Conservation (phyloP, 495 filamentous ascomycete species). For the Schizothecium vesticola region DNA sequence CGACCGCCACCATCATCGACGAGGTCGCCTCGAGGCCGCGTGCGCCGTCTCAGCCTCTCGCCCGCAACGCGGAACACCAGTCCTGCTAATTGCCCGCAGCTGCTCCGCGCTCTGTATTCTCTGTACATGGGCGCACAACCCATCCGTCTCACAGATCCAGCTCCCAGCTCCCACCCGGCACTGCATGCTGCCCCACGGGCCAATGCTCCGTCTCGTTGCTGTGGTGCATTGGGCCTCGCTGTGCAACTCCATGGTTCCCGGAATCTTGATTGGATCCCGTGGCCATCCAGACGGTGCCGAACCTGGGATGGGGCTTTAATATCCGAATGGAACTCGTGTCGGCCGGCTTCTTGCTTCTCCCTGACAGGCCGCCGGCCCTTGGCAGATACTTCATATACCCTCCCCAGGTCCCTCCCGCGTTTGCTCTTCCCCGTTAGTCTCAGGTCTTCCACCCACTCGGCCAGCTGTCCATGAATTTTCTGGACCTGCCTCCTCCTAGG, state of each 20-base stretch:
- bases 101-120: not conserved
- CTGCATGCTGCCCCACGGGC: not conserved
- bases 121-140: not conserved
- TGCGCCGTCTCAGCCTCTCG: slow-evolving; percentile 8
- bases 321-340: not conserved
- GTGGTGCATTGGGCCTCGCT: not conserved
- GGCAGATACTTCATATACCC: not conserved
- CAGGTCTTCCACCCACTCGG: not conserved
- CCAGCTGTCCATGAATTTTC: not conserved
- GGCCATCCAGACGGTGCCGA: not conserved
- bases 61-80: not conserved
- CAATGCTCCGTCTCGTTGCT: not conserved
- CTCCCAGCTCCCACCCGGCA: not conserved
- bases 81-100: not conserved
- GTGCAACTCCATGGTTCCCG: slow-evolving; percentile 1
- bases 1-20: not conserved
- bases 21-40: not conserved
- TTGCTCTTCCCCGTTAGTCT: not conserved
- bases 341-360: not conserved
- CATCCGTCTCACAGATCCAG: not conserved
- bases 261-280: slow-evolving; percentile 1
- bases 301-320: not conserved
- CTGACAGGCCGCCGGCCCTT: not conserved
- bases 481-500: not conserved
- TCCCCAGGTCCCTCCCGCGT: not conserved